Conservation (phyloP, 2,329 filamentous ascomycete species). For the Penicillium sp. region DNA sequence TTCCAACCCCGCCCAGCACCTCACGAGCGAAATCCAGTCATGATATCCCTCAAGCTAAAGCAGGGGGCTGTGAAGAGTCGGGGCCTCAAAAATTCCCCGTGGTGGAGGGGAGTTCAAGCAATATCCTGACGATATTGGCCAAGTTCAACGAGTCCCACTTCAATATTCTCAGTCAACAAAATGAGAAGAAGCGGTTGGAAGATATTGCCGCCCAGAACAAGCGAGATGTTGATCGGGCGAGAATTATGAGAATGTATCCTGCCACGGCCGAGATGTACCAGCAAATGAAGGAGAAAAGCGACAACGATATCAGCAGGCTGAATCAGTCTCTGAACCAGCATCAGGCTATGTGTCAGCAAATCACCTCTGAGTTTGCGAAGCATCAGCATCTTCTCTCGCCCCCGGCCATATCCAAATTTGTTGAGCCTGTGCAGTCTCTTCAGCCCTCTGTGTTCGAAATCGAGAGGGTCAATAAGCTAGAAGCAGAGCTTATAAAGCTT, state of each 20-base stretch:
- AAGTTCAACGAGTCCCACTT: neutral
- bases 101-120: neutral
- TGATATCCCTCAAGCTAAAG: neutral
- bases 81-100: neutral
- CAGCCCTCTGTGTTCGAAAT: neutral
- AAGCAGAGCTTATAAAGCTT: slow-evolving; percentile 10
- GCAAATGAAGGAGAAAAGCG: neutral
- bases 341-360: neutral
- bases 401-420: neutral
- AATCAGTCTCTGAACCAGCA: neutral
- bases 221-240: neutral
- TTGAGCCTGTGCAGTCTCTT: neutral
- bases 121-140: neutral
- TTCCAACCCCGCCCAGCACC: neutral
- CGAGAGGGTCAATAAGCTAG: slow-evolving; percentile 18
- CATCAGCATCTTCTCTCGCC: neutral
- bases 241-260: neutral
- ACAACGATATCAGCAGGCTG: neutral
- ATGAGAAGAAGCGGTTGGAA: neutral
- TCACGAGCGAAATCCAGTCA: neutral
- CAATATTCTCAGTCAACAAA: neutral
- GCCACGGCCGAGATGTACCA: neutral
- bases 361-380: neutral
- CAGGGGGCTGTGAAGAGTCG: neutral
- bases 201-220: neutral